Percentiles rank a stretch among this genome's conserved stretches.
Evolutionary conservation across 2,329 filamentous ascomycete genomes (phyloP).

Genomic region (Hypocreales sp.): DNA sequence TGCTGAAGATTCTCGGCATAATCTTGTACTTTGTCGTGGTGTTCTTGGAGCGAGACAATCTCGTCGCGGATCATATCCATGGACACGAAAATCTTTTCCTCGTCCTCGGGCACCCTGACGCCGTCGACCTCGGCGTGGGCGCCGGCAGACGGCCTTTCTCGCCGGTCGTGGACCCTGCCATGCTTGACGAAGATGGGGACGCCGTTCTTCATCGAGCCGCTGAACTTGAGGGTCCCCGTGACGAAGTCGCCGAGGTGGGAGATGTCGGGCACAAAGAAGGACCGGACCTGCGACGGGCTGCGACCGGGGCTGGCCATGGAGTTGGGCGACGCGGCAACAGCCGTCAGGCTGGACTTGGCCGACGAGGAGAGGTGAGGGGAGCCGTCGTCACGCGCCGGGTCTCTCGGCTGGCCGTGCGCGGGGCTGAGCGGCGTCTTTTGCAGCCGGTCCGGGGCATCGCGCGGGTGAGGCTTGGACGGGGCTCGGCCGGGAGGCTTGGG

Average conservation of each 20-base stretch:
- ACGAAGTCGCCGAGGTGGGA: conserved; percentile 41
- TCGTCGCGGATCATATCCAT: conserved; percentile 47
- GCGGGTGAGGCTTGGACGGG: neutral
- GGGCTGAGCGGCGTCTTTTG: conserved; percentile 20
- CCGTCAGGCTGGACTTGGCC: conserved; percentile 24
- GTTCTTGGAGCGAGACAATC: conserved; percentile 37
- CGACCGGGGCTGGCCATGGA: conserved; percentile 16
- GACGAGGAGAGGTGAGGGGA: conserved; percentile 22
- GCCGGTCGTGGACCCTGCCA: conserved; percentile 30
- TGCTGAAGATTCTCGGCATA: conserved; percentile 37
- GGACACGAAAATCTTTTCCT: conserved; percentile 43
- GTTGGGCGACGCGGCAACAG: conserved; percentile 22
- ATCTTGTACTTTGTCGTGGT: conserved; percentile 37
- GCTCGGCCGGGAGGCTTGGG: conserved; percentile 20
- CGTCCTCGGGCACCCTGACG: conserved; percentile 33
- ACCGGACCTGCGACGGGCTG: conserved; percentile 28
- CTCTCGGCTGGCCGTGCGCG: conserved; percentile 8
- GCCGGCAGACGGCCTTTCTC: conserved; percentile 14
- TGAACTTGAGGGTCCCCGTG: conserved; percentile 36
- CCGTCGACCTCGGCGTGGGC: conserved; percentile 34
- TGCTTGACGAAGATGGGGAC: conserved; percentile 41
- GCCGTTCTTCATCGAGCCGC: conserved; percentile 32
- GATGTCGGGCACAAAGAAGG: conserved; percentile 38
- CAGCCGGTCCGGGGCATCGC: conserved; percentile 14
- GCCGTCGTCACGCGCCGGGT: conserved; percentile 8